Conservation (phyloP, 2,329 filamentous ascomycete species). For the Colletotrichum chlorophyti region DNA sequence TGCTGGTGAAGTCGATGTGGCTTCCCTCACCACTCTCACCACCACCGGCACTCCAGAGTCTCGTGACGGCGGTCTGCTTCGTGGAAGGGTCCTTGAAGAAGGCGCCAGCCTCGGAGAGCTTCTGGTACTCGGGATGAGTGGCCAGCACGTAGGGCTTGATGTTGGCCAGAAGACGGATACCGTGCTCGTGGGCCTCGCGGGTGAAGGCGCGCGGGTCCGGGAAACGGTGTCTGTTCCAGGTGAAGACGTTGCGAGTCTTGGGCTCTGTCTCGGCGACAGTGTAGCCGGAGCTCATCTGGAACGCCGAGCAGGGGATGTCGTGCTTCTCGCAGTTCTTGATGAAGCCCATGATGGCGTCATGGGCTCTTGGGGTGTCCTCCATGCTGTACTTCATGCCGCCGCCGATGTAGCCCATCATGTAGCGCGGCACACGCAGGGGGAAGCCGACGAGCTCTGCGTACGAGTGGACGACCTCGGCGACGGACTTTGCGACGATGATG, state of each 20-base stretch:
- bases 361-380: conserved; percentile 58
- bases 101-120: conserved; percentile 62
- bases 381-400: conserved; percentile 65
- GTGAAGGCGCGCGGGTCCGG: conserved; percentile 72
- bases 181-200: conserved; percentile 65
- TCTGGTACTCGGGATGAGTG: conserved; percentile 71
- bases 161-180: conserved; percentile 73
- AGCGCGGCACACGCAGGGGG: conserved; percentile 71
- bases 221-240: conserved; percentile 75
- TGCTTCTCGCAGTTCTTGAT: conserved; percentile 66
- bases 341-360: conserved; percentile 66
- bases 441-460: conserved; percentile 75
- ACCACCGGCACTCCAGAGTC: conserved; percentile 76
- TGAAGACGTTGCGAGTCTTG: conserved; percentile 74
- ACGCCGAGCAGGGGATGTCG: conserved; percentile 73
- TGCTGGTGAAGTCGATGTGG: conserved; percentile 76
- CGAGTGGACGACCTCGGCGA: conserved; percentile 68
- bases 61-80: conserved; percentile 59
- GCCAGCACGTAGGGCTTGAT: conserved; percentile 76
- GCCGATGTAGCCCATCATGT: conserved; percentile 76
- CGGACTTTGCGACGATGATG: conserved; percentile 68
- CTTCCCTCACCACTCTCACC: conserved; percentile 74
- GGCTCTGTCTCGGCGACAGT: conserved; percentile 71
- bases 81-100: conserved; percentile 69
- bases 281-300: conserved; percentile 77